Percentiles rank a stretch among this genome's conserved stretches.
Conservation (phyloP, 2,329 filamentous ascomycete species). For the Plenodomus biglobosus region DNA sequence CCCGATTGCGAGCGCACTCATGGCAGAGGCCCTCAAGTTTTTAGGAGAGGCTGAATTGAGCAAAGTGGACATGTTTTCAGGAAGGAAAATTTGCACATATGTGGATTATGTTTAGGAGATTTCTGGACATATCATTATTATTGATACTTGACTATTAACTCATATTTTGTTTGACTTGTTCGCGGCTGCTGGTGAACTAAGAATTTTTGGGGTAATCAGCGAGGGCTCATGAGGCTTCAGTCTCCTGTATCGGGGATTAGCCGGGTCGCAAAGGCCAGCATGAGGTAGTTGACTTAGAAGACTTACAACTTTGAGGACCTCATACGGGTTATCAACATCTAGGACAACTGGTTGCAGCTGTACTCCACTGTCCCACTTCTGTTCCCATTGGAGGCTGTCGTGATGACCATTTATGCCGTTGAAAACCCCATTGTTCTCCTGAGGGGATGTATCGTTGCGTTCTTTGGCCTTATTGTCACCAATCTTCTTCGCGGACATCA, state of each 20-base stretch:
- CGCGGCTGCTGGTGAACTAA: no score
- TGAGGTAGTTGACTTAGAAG: neutral
- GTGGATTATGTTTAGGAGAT: no score
- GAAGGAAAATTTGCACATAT: no score
- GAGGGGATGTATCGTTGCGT: conserved; percentile 1
- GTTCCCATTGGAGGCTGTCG: conserved; percentile 12
- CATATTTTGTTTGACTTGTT: no score
- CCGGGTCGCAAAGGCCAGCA: neutral
- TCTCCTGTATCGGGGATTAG: conserved; percentile 3
- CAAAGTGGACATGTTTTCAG: no score
- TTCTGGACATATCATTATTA: no score
- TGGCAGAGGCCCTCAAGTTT: no score
- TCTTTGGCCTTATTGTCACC: conserved; percentile 1
- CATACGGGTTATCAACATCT: conserved; percentile 6
- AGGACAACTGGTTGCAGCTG: conserved; percentile 5
- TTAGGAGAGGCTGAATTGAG: no score
- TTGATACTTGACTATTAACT: no score
- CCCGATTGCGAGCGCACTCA: no score
- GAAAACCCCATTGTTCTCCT: conserved; percentile 1
- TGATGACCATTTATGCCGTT: conserved; percentile 9
- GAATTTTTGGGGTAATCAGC: no score
- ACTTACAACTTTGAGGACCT: conserved; percentile 12
- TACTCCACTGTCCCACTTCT: conserved; percentile 14
- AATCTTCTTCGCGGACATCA: neutral
- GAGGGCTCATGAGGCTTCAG: conserved; percentile 3